phyloP scores from a whole-genome alignment of 805 yeast genomes.

The Lipomyces orientalis region DNA sequence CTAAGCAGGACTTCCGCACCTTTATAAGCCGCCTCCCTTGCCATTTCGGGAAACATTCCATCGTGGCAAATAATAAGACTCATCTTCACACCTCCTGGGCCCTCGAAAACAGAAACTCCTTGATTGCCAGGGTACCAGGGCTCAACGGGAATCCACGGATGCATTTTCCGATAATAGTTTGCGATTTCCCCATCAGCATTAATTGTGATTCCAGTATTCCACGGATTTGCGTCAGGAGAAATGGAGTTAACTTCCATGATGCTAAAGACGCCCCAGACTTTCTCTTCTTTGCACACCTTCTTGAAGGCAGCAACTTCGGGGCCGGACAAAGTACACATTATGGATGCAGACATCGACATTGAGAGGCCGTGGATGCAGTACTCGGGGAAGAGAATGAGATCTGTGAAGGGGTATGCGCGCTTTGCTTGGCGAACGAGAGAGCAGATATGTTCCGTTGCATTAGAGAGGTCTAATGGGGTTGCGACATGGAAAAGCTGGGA shows the following conservation, averaged over 20 bases:
- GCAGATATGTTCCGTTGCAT: slow-evolving; percentile 12
- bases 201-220: slow-evolving; percentile 17
- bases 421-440: slow-evolving; percentile 11
- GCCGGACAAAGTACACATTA: slow-evolving; percentile 9
- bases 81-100: slow-evolving; percentile 12
- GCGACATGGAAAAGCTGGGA: slow-evolving; percentile 8
- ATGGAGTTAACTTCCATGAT: slow-evolving; percentile 9
- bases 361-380: slow-evolving; percentile 12
- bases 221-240: slow-evolving; percentile 7
- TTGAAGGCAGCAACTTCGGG: slow-evolving; percentile 14
- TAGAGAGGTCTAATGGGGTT: slow-evolving; percentile 5
- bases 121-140: slow-evolving; percentile 15
- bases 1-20: slow-evolving; percentile 12
- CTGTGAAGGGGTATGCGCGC: slow-evolving; percentile 9
- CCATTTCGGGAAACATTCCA: slow-evolving; percentile 16
- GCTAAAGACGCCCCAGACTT: slow-evolving; percentile 14
- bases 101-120: slow-evolving; percentile 12
- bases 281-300: slow-evolving; percentile 12
- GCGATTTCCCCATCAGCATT: slow-evolving; percentile 12
- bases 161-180: slow-evolving; percentile 13
- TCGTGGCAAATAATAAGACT: slow-evolving; percentile 13
- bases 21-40: slow-evolving; percentile 14
- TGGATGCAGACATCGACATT: slow-evolving; percentile 7
- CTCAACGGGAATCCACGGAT: slow-evolving; percentile 13
- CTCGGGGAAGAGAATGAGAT: slow-evolving; percentile 12